These are phyloP conservation scores for Flaveria linearis DNA, from an alignment of 129 eudicot species.

Conservation along the genomic window DNA sequence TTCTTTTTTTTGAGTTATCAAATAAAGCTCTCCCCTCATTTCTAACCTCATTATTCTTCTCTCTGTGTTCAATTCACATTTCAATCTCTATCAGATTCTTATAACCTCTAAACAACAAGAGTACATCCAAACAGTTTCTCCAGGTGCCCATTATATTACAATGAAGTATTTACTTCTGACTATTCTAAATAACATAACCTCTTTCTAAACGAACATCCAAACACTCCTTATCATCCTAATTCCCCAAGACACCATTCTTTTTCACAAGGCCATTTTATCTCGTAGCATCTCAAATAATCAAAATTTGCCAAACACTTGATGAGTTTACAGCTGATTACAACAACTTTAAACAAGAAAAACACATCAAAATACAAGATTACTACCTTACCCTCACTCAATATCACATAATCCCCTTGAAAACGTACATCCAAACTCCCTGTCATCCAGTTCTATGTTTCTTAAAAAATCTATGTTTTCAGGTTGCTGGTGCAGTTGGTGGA, in stretches of 20 bases:
- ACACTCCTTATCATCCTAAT: not conserved
- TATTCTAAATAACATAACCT: not conserved
- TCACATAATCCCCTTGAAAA: not conserved
- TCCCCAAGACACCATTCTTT: not conserved
- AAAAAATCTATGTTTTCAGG: slow-evolving; percentile 24
- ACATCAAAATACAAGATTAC: not conserved
- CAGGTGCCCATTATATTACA: not conserved
- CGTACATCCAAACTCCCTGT: not conserved
- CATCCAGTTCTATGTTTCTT: not conserved
- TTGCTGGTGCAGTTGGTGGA: slow-evolving; percentile 41
- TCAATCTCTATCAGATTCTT: no score
- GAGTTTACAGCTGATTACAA: not conserved
- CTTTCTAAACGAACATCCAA: not conserved
- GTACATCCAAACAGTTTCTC: not conserved
- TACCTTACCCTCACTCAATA: slow-evolving; percentile 2
- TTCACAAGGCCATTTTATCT: slow-evolving; percentile 1
- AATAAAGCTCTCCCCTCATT: no score
- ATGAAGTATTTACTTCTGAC: not conserved
- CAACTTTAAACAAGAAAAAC: not conserved
- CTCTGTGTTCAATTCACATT: no score
- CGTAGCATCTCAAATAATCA: not conserved
- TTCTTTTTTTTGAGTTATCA: no score
- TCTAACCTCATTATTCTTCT: no score
- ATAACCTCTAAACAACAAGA: not conserved
- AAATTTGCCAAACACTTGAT: not conserved